Evolutionary conservation across 1,284 basidiomycete genomes (phyloP), one percentile per base, ranked within the genome.

Genomic region (Ustilago hordei): DNA sequence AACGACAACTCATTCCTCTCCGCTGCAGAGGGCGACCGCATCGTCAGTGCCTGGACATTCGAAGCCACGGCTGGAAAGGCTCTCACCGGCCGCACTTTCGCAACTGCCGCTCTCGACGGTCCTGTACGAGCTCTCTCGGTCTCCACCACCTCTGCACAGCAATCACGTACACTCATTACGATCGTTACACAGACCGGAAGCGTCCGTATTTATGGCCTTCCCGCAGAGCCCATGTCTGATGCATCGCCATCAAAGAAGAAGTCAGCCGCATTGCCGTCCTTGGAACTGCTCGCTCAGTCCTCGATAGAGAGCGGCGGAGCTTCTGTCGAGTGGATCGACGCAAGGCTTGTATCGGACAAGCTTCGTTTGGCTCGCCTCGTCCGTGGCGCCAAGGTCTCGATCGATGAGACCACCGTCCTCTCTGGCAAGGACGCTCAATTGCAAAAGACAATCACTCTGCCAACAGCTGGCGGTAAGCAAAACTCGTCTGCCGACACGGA

Each of bases 11-110:
- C 69, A 8, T 93, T 94, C 85, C 87, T 92, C 48, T 92, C 92
- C 5, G 89, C 90, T 23, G 92, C 93, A 6, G 91, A 92, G 79
- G 89, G 89, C 35, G 93, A 94, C 86, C 90, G 93, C 23, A 90
- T 92, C 52, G 87, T 93, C n/a, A 92, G 91, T 80, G 80, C 91
- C 55, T 91, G 92, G 92, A 71, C 69, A 13, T 70, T 69, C 90
- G 69, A 86, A 88, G 64, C 28, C 34, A 87, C 64, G 17, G 55
- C 66, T 31, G 56, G 41, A 36, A 67, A 60, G 53, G 28, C 57
- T 13, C 64, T 63, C 28, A 31, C 70, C 13, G 75, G 75, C 7
- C 65, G 71, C 17, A 73, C 78, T 15, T 64, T 76, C 8, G 82
- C 64, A 86, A 86, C 39, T 86, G 87, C 57, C 73, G 86, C 52